phyloP scores from a whole-genome alignment of 805 yeast species.

The Clavispora asparagi region DNA sequence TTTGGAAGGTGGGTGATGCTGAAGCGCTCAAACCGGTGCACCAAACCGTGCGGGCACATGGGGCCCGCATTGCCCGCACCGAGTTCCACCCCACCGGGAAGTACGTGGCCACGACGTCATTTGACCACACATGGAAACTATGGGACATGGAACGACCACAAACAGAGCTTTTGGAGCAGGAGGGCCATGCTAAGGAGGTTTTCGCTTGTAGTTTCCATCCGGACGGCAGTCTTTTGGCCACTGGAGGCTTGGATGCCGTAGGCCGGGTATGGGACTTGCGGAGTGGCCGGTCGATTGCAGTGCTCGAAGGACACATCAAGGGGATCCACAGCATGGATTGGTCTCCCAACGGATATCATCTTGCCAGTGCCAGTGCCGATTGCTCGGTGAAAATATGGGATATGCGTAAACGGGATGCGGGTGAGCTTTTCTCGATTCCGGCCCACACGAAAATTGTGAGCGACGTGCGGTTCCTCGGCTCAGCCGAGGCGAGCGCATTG shows the following conservation, averaged over 20 bases:
- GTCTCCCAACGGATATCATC: slow-evolving; percentile 67
- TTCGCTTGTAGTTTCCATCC: slow-evolving; percentile 57
- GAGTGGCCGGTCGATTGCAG: slow-evolving; percentile 59
- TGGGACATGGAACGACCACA: slow-evolving; percentile 62
- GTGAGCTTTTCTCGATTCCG: slow-evolving; percentile 48
- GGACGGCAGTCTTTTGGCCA: slow-evolving; percentile 72
- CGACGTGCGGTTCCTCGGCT: slow-evolving; percentile 49
- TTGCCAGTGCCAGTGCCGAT: slow-evolving; percentile 85
- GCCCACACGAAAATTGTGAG: slow-evolving; percentile 75
- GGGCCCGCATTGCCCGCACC: slow-evolving; percentile 52
- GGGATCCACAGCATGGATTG: slow-evolving; percentile 71
- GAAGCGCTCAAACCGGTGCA: slow-evolving; percentile 11
- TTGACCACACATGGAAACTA: slow-evolving; percentile 80
- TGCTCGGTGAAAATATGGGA: slow-evolving; percentile 84
- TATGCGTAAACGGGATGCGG: slow-evolving; percentile 40
- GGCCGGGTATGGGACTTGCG: slow-evolving; percentile 83
- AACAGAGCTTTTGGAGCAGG: slow-evolving; percentile 57
- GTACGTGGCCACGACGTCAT: slow-evolving; percentile 65
- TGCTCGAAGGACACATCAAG: slow-evolving; percentile 62
- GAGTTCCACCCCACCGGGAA: slow-evolving; percentile 61
- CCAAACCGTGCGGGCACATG: slow-evolving; percentile 27
- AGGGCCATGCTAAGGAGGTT: slow-evolving; percentile 79
- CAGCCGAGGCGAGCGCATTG: slow-evolving; percentile 9
- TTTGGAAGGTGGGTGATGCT: slow-evolving; percentile 20
- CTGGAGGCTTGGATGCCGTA: slow-evolving; percentile 75